phyloP scores from a whole-genome alignment of 1,139 yeast species.

The Scheffersomyces illinoinensis region DNA sequence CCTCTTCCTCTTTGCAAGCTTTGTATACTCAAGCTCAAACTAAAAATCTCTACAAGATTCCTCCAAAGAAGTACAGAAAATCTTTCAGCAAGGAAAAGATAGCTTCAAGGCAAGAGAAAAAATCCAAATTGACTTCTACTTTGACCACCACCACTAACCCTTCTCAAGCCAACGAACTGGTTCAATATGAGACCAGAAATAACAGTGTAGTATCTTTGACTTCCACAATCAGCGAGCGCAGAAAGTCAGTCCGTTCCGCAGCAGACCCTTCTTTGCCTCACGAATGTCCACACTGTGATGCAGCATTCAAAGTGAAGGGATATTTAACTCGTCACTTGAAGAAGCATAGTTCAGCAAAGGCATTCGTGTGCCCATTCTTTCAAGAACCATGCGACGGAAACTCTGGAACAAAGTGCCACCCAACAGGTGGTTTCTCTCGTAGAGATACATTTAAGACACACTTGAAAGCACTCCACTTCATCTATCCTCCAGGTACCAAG shows the following conservation, averaged over 20 bases:
- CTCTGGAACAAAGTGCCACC: slow-evolving; percentile 53
- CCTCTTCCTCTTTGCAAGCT: not conserved
- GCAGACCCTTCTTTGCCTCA: slow-evolving; percentile 10
- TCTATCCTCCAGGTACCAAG: slow-evolving; percentile 60
- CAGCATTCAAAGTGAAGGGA: slow-evolving; percentile 55
- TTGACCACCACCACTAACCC: not conserved
- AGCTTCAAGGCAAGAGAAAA: not conserved
- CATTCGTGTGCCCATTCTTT: slow-evolving; percentile 57
- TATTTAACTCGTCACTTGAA: slow-evolving; percentile 58
- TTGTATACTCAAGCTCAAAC: not conserved
- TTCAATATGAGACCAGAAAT: not conserved
- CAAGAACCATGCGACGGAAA: slow-evolving; percentile 29
- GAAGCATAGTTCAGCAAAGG: slow-evolving; percentile 51
- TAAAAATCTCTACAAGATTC: not conserved
- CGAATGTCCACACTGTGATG: slow-evolving; percentile 47
- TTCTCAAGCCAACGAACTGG: not conserved
- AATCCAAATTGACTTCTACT: not conserved
- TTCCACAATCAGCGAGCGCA: not conserved
- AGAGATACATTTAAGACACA: slow-evolving; percentile 61
- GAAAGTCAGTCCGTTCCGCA: not conserved
- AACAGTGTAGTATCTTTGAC: not conserved
- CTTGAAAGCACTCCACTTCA: slow-evolving; percentile 57
- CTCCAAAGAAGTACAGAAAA: not conserved
- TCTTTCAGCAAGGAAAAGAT: not conserved
- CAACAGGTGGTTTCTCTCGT: slow-evolving; percentile 60